Evolutionary conservation across 257 asterid genomes (phyloP).

Genomic region (Euphrasia confusa): DNA sequence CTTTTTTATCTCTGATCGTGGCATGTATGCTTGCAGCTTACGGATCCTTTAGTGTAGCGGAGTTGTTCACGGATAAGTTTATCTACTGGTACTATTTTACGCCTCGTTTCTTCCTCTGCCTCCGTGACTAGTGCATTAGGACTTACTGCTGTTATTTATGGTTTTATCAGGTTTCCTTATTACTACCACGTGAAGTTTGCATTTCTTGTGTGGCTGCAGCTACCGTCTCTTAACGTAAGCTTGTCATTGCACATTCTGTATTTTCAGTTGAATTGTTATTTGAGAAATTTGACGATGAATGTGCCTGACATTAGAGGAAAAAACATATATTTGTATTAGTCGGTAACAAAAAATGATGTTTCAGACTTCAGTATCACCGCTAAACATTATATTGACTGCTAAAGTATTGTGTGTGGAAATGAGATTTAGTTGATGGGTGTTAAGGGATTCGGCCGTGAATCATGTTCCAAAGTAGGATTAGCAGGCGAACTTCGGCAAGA

Average conservation of each 20-base stretch:
- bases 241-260: constrained; percentile 14
- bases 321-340: not conserved
- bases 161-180: constrained; percentile 63
- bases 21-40: constrained; percentile 60
- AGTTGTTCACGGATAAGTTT: constrained; percentile 70
- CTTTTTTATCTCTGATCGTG: constrained; percentile 23
- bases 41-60: constrained; percentile 82
- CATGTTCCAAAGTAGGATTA: no score
- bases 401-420: no score
- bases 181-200: constrained; percentile 92
- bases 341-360: not conserved
- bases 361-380: constrained; percentile 10
- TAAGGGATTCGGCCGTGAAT: no score
- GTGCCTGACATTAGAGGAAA: constrained; percentile 1
- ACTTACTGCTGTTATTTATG: constrained; percentile 24
- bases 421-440: no score
- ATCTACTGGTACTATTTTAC: constrained; percentile 57
- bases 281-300: not conserved
- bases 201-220: constrained; percentile 98
- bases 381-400: not conserved
- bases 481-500: no score
- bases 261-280: constrained; percentile 3
- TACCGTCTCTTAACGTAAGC: constrained; percentile 77
- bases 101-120: constrained; percentile 4
- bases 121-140: constrained; percentile 16